Percentiles rank a stretch among this genome's conserved stretches.
Conservation (phyloP, 1,139 yeast genomes). For the Saccharomyces hybrid region DNA sequence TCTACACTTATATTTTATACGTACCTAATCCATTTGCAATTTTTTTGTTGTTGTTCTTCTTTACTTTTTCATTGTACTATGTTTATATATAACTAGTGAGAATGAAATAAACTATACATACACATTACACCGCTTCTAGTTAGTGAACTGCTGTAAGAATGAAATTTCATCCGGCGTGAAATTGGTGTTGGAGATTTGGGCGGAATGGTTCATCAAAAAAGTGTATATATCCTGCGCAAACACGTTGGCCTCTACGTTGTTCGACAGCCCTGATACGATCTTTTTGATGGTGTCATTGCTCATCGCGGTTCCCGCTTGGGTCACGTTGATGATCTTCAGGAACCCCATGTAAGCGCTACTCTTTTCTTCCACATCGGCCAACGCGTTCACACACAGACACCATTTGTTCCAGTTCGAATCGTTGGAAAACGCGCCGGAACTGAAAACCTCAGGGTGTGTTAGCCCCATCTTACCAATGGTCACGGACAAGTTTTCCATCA, state of each 20-base stretch:
- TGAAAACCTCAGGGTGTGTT: conserved; percentile 50
- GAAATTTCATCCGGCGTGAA: conserved; percentile 19
- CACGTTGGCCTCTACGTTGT: conserved; percentile 22
- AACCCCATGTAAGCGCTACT: conserved; percentile 31
- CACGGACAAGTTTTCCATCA: conserved; percentile 84
- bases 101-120: neutral
- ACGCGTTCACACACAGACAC: conserved; percentile 21
- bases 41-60: no score
- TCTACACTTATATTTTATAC: neutral
- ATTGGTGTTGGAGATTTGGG: conserved; percentile 16
- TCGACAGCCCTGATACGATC: conserved; percentile 23
- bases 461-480: conserved; percentile 83
- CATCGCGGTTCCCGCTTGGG: conserved; percentile 14
- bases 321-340: conserved; percentile 23
- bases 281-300: conserved; percentile 20
- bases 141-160: conserved; percentile 21
- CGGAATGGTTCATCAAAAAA: conserved; percentile 20
- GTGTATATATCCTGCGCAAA: conserved; percentile 25
- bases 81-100: neutral
- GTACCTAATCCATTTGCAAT: neutral
- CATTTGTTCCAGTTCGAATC: conserved; percentile 26
- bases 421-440: conserved; percentile 36
- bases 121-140: neutral
- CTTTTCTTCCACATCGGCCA: conserved; percentile 31
- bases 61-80: neutral